Percentiles rank a stretch among this genome's conserved stretches.
phyloP scores from a whole-genome alignment of 768 basidiomycete species.

The Tulasnella sp. region DNA sequence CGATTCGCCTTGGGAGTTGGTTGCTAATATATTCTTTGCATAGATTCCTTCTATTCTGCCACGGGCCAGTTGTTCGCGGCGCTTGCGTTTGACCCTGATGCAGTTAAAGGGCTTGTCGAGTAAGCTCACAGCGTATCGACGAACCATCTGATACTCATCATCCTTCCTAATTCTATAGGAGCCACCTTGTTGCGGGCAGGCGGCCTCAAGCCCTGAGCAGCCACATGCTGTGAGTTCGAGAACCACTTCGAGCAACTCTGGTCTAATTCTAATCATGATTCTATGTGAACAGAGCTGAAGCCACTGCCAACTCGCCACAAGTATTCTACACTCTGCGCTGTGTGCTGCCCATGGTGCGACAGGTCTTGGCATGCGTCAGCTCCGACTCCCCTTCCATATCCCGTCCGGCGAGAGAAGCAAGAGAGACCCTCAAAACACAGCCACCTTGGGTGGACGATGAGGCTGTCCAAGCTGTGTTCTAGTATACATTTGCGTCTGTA shows the following conservation, averaged over 20 bases:
- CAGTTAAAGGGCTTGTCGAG: constrained; percentile 58
- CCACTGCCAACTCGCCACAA: constrained; percentile 34
- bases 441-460: constrained; percentile 29
- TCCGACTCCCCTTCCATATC: constrained; percentile 63
- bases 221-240: constrained; percentile 22
- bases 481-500: background rate
- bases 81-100: constrained; percentile 50
- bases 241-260: constrained; percentile 27
- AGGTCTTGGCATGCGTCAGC: constrained; percentile 56
- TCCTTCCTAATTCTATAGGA: constrained; percentile 29
- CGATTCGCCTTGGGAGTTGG: too few relatives aligned
- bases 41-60: constrained; percentile 62
- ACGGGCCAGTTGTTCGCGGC: constrained; percentile 53
- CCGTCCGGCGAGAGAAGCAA: constrained; percentile 72
- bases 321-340: constrained; percentile 58
- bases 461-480: constrained; percentile 25
- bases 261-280: constrained; percentile 24
- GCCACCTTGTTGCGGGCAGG: constrained; percentile 56
- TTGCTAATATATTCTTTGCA: too few relatives aligned
- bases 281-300: background rate
- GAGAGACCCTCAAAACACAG: constrained; percentile 46
- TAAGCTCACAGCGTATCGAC: constrained; percentile 30
- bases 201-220: constrained; percentile 41
- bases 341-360: constrained; percentile 55
- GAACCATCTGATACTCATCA: background rate